These are phyloP conservation scores for Onygena corvina DNA, from an alignment of 2,329 filamentous ascomycete species.

Conservation along the genomic window DNA sequence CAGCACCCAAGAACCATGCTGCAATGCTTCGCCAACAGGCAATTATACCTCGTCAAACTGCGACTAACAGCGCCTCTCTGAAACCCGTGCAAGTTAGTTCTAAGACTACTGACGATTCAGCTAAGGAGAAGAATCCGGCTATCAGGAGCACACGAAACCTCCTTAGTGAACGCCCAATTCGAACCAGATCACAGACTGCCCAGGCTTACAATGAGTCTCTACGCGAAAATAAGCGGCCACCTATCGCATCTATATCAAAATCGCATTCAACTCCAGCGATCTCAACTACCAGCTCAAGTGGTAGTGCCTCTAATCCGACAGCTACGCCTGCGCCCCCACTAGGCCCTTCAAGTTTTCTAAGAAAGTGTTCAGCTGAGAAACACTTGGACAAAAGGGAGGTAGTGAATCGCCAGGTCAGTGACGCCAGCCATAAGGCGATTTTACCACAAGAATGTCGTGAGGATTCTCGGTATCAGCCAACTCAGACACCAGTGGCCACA, in stretches of 20 bases:
- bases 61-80: conserved; percentile 14
- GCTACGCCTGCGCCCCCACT: not conserved
- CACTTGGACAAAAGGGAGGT: not conserved
- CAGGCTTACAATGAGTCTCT: conserved; percentile 26
- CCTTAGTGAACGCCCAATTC: conserved; percentile 30
- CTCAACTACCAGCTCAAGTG: conserved; percentile 11
- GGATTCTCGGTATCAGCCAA: not conserved
- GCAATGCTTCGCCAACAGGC: conserved; percentile 38
- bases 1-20: conserved; percentile 33
- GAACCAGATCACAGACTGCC: conserved; percentile 26
- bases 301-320: not conserved
- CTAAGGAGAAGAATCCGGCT: conserved; percentile 1
- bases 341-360: not conserved
- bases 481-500: not conserved
- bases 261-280: conserved; percentile 24
- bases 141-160: conserved; percentile 20
- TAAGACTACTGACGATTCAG: not conserved
- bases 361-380: not conserved
- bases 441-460: not conserved
- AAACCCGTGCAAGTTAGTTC: conserved; percentile 13
- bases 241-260: conserved; percentile 22
- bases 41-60: conserved; percentile 23
- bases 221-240: conserved; percentile 23
- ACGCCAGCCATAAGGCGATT: not conserved
- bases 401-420: not conserved